These are phyloP conservation scores for Irpex lacteus DNA, from an alignment of 1,284 basidiomycete species.

Conservation along the genomic window DNA sequence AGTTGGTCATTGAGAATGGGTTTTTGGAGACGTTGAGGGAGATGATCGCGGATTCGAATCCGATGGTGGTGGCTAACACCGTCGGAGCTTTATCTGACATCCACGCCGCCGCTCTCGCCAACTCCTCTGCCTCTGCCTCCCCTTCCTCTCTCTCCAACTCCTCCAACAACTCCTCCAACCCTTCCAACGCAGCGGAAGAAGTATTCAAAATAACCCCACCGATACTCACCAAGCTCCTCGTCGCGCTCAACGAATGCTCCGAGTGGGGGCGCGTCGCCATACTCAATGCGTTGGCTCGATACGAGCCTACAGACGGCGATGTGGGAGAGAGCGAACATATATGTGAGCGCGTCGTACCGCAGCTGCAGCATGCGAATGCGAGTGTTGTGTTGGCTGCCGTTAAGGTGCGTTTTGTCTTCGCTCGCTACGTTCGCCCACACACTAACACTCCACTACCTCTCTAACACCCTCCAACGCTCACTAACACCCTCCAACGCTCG, in stretches of 20 bases:
- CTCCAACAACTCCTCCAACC: conserved; percentile 51
- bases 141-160: too few relatives aligned
- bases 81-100: conserved; percentile 7
- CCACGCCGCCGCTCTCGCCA: too few relatives aligned
- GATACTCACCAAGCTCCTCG: conserved; percentile 86
- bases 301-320: conserved; percentile 64
- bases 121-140: too few relatives aligned
- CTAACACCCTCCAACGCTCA: neutral
- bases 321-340: conserved; percentile 98
- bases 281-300: conserved; percentile 83
- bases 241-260: conserved; percentile 97
- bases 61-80: conserved; percentile 70
- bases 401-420: conserved; percentile 53
- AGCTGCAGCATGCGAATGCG: conserved; percentile 97
- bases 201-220: conserved; percentile 81
- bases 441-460: too few relatives aligned
- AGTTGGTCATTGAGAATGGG: conserved; percentile 92
- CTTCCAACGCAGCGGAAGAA: conserved; percentile 58
- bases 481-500: neutral
- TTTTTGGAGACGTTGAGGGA: conserved; percentile 89
- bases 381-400: conserved; percentile 94
- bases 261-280: conserved; percentile 98
- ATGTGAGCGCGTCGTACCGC: conserved; percentile 96
- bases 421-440: neutral
- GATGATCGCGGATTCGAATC: conserved; percentile 94